Percentiles rank a stretch among this genome's conserved stretches.
Evolutionary conservation across 495 filamentous ascomycete genomes (phyloP).

Genomic region (Aspergillus sclerotioniger): DNA sequence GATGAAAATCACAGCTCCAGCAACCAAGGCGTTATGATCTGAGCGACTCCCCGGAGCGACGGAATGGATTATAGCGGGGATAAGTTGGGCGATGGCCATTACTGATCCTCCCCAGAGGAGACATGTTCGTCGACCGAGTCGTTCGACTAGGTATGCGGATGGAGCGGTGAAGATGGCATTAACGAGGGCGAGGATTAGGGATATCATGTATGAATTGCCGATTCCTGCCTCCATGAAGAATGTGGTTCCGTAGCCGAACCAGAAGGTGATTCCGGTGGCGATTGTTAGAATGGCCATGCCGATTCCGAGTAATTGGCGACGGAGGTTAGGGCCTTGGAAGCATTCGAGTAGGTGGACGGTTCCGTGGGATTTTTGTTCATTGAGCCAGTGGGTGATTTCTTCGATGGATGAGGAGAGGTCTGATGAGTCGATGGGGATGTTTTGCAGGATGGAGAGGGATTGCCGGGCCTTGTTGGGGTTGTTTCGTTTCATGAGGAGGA

Average conservation of each 20-base stretch:
- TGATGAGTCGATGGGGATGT: not conserved
- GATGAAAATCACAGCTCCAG: not conserved
- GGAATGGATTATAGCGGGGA: not conserved
- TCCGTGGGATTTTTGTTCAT: not conserved
- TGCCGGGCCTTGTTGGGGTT: not conserved
- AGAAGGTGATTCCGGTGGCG: not conserved
- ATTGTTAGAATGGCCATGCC: not conserved
- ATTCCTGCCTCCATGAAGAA: not conserved
- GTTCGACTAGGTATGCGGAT: no score
- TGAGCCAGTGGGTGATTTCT: not conserved
- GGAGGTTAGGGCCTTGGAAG: not conserved
- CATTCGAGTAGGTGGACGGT: not conserved
- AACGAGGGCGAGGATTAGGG: not conserved
- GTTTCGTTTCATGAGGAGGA: not conserved
- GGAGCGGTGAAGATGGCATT: not conserved
- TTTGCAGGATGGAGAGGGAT: not conserved
- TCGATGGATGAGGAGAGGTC: not conserved
- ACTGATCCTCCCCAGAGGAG: not conserved
- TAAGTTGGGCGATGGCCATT: not conserved
- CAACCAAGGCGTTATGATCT: not conserved
- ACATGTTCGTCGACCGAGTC: not conserved
- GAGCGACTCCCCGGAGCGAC: not conserved
- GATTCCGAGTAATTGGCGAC: not conserved
- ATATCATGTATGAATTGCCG: not conserved
- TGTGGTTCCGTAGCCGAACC: not conserved